phyloP scores from a whole-genome alignment of 2,329 filamentous ascomycete species.

The Fusarium chuoi region DNA sequence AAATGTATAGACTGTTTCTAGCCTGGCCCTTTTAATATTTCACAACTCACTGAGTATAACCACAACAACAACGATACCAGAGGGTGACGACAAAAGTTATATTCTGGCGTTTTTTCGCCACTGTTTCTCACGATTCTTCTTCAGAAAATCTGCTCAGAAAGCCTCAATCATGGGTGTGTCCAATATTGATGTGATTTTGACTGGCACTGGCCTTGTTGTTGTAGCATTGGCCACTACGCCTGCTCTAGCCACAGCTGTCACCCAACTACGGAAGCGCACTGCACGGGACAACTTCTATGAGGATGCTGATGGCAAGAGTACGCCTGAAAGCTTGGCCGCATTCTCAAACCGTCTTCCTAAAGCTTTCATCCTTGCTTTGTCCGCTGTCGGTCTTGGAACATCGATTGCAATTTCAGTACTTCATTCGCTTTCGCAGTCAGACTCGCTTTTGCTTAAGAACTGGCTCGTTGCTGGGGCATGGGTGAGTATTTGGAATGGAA shows the following conservation, averaged over 20 bases:
- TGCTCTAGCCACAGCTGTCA: conserved; percentile 48
- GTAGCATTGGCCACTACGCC: conserved; percentile 52
- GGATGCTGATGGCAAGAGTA: conserved; percentile 76
- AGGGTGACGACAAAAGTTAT: not conserved
- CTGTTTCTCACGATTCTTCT: not conserved
- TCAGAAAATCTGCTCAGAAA: not conserved
- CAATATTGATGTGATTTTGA: conserved; percentile 41
- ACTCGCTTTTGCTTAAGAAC: conserved; percentile 60
- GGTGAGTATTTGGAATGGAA: conserved; percentile 60
- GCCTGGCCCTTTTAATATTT: not conserved
- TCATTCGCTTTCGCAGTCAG: conserved; percentile 52
- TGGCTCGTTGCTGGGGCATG: conserved; percentile 71
- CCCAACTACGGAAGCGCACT: conserved; percentile 49
- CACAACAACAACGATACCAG: not conserved
- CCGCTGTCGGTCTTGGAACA: conserved; percentile 62
- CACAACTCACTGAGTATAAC: not conserved
- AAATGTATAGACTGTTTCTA: not conserved
- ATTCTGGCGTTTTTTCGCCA: conserved; percentile 21
- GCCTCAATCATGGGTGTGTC: conserved; percentile 22
- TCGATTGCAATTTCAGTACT: conserved; percentile 68
- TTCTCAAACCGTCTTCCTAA: conserved; percentile 73
- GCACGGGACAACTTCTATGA: conserved; percentile 66
- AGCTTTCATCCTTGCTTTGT: conserved; percentile 62
- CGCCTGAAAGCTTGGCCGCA: conserved; percentile 67
- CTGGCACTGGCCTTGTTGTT: conserved; percentile 49